Evolutionary conservation across 2,329 filamentous ascomycete genomes (phyloP).

Genomic region (Aspergillus quadrilineatus): DNA sequence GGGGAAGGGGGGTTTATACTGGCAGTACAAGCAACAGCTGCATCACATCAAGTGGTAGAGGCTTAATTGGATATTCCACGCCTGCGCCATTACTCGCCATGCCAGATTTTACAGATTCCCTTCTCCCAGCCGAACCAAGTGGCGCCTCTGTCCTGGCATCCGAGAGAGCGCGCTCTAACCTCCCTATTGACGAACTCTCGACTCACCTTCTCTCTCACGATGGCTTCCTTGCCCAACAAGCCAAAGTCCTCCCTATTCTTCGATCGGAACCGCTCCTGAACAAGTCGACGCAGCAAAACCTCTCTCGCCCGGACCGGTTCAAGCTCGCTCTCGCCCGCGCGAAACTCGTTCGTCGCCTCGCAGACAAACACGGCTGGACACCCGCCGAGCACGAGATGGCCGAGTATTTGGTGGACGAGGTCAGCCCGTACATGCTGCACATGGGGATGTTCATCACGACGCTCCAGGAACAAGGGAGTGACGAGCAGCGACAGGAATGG

Average conservation of each 20-base stretch:
- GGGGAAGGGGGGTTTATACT: neutral
- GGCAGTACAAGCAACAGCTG: neutral
- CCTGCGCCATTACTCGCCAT: conserved; percentile 6
- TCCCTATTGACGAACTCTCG: conserved; percentile 47
- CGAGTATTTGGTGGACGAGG: conserved; percentile 54
- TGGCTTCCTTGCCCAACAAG: conserved; percentile 51
- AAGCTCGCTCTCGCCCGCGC: conserved; percentile 54
- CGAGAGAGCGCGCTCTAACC: conserved; percentile 47
- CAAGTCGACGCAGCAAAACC: conserved; percentile 52
- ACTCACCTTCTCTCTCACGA: conserved; percentile 48
- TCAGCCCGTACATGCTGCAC: conserved; percentile 54
- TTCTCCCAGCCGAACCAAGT: conserved; percentile 47
- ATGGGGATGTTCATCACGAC: conserved; percentile 54
- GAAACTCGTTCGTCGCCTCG: conserved; percentile 50
- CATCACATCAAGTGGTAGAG: too few relatives aligned
- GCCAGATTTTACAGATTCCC: conserved; percentile 50
- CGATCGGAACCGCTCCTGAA: conserved; percentile 50
- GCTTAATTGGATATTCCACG: neutral
- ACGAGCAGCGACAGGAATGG: conserved; percentile 51
- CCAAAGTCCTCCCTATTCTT: conserved; percentile 47
- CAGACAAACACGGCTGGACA: conserved; percentile 49
- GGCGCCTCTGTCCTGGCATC: conserved; percentile 48
- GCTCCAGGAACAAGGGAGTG: conserved; percentile 50
- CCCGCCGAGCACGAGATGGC: conserved; percentile 53
- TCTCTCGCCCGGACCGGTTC: conserved; percentile 53